Base-by-base conservation (phyloP, 2,329 filamentous ascomycete genomes). In the Arthroderma sp. region DNA sequence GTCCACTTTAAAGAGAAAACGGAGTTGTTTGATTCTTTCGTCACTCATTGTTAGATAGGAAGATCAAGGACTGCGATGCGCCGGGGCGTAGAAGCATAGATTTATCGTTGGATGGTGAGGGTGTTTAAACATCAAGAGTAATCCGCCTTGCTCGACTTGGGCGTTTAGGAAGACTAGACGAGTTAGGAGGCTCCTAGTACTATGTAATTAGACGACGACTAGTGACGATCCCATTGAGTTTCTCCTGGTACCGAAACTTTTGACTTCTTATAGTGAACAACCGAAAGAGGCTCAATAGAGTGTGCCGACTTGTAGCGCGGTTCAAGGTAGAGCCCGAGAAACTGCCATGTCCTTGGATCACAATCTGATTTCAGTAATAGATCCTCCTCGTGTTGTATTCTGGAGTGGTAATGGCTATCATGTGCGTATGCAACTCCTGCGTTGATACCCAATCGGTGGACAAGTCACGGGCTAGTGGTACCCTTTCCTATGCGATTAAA, bases 1-100 rank as follows among this genome's bases (percentile, higher is more conserved):
- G 21, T 62, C 61, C 35, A 63, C 56, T 21, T 61, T 62, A 54
- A 62, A 62, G 38, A 60, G 39, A 44, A 63, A 63, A n/a, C 44
- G 56, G 33, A 63, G 54, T 35, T 11, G 5, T 15, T n/a, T 38
- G 19, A 39, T 39, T 33, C 23, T 31, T 2, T 51, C 47, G 47
- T 51, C 28, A 33, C 15, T 31, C 47, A 51, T 51, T 19, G 15
- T 33, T 33, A 25, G 3, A 35, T n/a, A 19, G 6, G 33, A 19
- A 4, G 28, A 13, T 51, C 47, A 9, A 17, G 15, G 23, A 33
- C 4, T 35, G 4, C 25, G 47, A 31, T 31, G 13, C 25, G 47
- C 47, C 15, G 15, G 15, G 5, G 3, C 25, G n/a, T 5, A 9
- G 13, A 33, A 51, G 25, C 17, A 33, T 17, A 31, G 28, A 19